These are phyloP conservation scores for Thuidium tamariscinum DNA, from an alignment of 225 moss, liverwort and hornwort species.

Conservation along the genomic window DNA sequence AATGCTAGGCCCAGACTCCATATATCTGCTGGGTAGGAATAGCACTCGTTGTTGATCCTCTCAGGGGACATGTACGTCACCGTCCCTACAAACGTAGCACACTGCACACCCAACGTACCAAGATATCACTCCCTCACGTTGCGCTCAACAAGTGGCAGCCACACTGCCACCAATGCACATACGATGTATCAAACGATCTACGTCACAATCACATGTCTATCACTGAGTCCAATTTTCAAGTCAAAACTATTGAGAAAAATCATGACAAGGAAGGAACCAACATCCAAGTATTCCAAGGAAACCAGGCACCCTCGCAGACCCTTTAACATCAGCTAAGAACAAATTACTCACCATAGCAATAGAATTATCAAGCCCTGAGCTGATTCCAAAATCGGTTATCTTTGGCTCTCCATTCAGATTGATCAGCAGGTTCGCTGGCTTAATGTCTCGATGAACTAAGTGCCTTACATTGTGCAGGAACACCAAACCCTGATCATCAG, in stretches of 20 bases:
- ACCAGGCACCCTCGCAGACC: not conserved
- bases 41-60: conserved; percentile 94
- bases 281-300: not conserved
- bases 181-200: not conserved
- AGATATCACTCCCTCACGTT: not conserved
- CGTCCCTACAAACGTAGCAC: conserved; percentile 98
- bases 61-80: conserved; percentile 99
- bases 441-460: conserved; percentile 95
- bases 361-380: conserved; percentile 74
- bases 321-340: not conserved
- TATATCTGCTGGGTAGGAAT: conserved; percentile 98
- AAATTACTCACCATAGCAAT: conserved; percentile 76
- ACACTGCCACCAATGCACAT: not conserved
- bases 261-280: not conserved
- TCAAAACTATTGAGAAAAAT: not conserved
- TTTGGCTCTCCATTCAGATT: conserved; percentile 98
- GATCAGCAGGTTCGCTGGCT: conserved; percentile 95
- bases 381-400: conserved; percentile 93
- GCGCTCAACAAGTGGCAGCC: not conserved
- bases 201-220: not conserved
- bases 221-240: not conserved
- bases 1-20: conserved; percentile 97
- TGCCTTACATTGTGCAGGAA: conserved; percentile 93
- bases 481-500: conserved; percentile 62
- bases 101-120: conserved; percentile 48